Evolutionary conservation across 495 filamentous ascomycete genomes (phyloP).

Genomic region (Aspergillus olivimuriae): DNA sequence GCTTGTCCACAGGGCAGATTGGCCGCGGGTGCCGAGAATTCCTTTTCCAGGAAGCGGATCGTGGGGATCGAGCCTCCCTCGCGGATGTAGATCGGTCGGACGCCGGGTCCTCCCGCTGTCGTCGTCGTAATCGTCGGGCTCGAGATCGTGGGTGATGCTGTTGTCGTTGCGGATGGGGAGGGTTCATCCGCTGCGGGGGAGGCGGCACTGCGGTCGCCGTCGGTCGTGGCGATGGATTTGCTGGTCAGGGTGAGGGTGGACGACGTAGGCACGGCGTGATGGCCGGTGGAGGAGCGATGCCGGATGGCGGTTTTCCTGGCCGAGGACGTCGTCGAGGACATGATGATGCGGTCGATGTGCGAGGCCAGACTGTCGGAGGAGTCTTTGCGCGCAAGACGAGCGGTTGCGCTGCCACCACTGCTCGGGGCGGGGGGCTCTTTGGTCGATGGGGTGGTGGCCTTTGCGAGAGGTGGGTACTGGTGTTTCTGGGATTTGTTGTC

Average conservation of each 20-base stretch:
- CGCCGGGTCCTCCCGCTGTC: constrained; percentile 3
- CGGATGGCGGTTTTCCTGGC: constrained; percentile 26
- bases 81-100: constrained; percentile 72
- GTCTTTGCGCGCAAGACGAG: constrained; percentile 29
- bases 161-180: too few species aligned
- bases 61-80: constrained; percentile 93
- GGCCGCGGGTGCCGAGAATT: constrained; percentile 86
- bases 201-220: constrained; percentile 8
- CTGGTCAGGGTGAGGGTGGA: constrained; percentile 52
- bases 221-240: constrained; percentile 8
- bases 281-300: constrained; percentile 33
- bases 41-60: constrained; percentile 90
- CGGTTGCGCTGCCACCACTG: too few species aligned
- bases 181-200: too few species aligned
- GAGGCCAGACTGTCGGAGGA: constrained; percentile 41
- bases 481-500: constrained; percentile 23
- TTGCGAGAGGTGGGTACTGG: constrained; percentile 25
- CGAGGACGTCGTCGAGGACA: constrained; percentile 37
- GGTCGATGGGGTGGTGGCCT: constrained; percentile 5
- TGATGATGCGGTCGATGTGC: constrained; percentile 42
- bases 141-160: too few species aligned
- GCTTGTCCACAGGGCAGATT: constrained; percentile 94
- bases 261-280: constrained; percentile 48
- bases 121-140: not conserved
- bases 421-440: constrained; percentile 8